A percentile compares a stretch with the other conserved stretches of the same genome.
phyloP scores from a whole-genome alignment of 805 yeast genomes.

The Kodamaea fukazawae region DNA sequence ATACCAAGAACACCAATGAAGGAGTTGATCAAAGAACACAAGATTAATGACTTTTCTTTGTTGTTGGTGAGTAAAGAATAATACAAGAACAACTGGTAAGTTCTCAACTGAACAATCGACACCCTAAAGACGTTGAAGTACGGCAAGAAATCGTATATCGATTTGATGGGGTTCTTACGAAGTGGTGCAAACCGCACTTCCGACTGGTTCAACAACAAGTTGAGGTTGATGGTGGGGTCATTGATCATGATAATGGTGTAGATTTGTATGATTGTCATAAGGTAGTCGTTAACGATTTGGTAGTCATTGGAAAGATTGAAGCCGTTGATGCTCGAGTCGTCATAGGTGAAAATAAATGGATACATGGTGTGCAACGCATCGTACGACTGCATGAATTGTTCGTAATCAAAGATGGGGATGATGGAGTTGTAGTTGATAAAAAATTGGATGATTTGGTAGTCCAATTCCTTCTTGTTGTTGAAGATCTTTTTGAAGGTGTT shows the following conservation, averaged over 20 bases:
- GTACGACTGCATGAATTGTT: conserved; percentile 50
- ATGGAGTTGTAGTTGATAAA: conserved; percentile 53
- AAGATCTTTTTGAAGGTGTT: conserved; percentile 43
- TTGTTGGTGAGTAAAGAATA: conserved; percentile 45
- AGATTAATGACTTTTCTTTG: conserved; percentile 38
- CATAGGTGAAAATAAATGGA: conserved; percentile 46
- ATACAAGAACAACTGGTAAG: conserved; percentile 47
- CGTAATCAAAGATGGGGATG: conserved; percentile 55
- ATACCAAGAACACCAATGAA: conserved; percentile 44
- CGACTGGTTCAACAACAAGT: conserved; percentile 36
- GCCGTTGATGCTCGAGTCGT: conserved; percentile 45
- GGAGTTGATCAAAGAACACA: conserved; percentile 40
- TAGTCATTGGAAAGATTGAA: conserved; percentile 46
- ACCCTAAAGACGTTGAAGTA: conserved; percentile 50
- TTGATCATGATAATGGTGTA: conserved; percentile 54
- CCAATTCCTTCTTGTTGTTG: conserved; percentile 38
- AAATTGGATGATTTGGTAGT: conserved; percentile 46
- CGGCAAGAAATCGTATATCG: conserved; percentile 44
- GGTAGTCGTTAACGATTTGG: conserved; percentile 40
- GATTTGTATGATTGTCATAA: conserved; percentile 45
- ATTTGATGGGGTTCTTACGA: conserved; percentile 20
- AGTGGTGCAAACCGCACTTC: conserved; percentile 27
- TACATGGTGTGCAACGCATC: conserved; percentile 47
- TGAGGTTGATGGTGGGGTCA: conserved; percentile 44
- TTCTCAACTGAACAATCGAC: conserved; percentile 48